Conservation (phyloP, 495 filamentous ascomycete species). For the Xylaria longipes region DNA sequence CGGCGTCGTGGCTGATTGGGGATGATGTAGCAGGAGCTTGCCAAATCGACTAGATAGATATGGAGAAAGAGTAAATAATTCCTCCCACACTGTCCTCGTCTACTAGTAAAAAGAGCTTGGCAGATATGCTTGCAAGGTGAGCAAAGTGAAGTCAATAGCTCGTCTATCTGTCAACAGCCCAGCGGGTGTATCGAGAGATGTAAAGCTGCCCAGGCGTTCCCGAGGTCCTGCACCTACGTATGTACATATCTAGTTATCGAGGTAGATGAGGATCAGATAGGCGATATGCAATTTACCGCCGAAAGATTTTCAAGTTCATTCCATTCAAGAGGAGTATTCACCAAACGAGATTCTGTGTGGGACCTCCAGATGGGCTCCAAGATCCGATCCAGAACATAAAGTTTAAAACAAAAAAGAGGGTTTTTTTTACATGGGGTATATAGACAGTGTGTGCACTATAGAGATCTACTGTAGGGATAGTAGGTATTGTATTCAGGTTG, state of each 20-base stretch:
- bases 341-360: background rate
- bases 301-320: background rate
- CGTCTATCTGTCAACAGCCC: too few species aligned
- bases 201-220: too few species aligned
- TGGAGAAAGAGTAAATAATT: background rate
- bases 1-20: background rate
- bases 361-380: too few species aligned
- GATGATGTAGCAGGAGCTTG: background rate
- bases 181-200: background rate
- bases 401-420: background rate
- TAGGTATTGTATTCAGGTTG: background rate
- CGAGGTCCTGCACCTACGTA: too few species aligned
- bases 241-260: background rate
- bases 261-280: background rate
- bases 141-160: background rate
- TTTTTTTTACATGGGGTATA: background rate
- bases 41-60: too few species aligned
- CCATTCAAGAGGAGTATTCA: constrained; percentile 1
- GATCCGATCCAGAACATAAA: too few species aligned
- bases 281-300: background rate
- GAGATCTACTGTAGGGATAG: too few species aligned
- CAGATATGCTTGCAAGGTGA: background rate
- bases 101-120: background rate
- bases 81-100: background rate
- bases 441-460: background rate